A percentile compares a stretch with the other conserved stretches of the same genome.
Conservation (phyloP, 75 land plant species). For the Chamaecyparis obtusa region DNA sequence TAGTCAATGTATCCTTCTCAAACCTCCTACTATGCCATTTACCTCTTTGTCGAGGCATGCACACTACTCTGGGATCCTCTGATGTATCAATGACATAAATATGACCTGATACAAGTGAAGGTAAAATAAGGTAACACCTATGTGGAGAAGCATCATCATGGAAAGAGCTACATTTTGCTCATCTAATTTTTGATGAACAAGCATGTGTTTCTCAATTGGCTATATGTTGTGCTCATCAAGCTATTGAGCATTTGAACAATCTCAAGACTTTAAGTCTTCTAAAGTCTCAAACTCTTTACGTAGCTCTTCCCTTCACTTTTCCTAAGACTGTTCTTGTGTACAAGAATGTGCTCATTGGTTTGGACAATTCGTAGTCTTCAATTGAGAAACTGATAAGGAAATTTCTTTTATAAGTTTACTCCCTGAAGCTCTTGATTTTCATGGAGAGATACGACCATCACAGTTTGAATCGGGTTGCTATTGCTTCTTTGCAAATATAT, state of each 20-base stretch:
- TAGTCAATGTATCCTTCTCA: no score
- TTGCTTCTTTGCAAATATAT: conserved; percentile 7
- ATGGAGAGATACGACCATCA: not conserved
- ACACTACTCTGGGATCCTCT: no score
- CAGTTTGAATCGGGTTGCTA: not conserved
- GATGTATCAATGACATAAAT: no score
- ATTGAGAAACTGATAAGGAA: not conserved
- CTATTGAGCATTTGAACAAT: not conserved
- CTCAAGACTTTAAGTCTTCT: conserved; percentile 23
- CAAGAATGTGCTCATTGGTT: conserved; percentile 6
- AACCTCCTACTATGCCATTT: no score
- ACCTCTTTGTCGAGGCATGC: no score
- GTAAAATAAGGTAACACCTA: no score
- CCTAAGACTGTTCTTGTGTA: conserved; percentile 38
- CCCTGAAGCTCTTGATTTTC: not conserved
- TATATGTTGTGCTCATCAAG: conserved; percentile 20
- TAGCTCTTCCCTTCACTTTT: conserved; percentile 57
- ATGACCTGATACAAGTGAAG: conserved; percentile 82
- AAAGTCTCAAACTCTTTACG: conserved; percentile 71
- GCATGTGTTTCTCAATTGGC: conserved; percentile 14
- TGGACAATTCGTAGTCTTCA: not conserved
- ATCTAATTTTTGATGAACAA: conserved; percentile 23
- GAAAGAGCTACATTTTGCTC: conserved; percentile 37
- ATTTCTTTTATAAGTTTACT: not conserved
- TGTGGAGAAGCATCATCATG: no score